Conservation (phyloP, 305 asterid genomes). For the Fraxinus velutina region DNA sequence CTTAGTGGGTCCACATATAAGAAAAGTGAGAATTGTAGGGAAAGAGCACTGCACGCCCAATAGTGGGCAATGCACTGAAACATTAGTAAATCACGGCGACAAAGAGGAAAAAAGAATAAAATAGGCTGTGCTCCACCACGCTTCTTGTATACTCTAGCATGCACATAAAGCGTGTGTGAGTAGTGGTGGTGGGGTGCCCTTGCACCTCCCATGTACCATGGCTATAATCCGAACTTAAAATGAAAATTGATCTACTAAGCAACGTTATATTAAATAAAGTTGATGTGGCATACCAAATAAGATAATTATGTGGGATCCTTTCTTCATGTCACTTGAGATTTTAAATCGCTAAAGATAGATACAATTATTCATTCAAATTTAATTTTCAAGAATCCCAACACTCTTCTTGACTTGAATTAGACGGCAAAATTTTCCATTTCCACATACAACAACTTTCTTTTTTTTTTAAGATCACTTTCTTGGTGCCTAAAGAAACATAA, state of each 20-base stretch:
- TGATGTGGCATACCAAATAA: neutral
- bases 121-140: neutral
- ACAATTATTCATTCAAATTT: neutral
- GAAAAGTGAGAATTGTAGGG: slow-evolving; percentile 37
- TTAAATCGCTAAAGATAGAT: neutral
- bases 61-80: slow-evolving; percentile 27
- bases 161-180: neutral
- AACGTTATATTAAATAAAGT: neutral
- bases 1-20: slow-evolving; percentile 46
- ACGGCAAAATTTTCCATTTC: neutral
- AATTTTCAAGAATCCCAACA: neutral
- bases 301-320: neutral
- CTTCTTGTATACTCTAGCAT: neutral
- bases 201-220: neutral
- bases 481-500: slow-evolving; percentile 26
- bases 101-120: slow-evolving; percentile 24
- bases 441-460: neutral
- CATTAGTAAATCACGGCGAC: slow-evolving; percentile 43
- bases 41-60: slow-evolving; percentile 44
- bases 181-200: neutral
- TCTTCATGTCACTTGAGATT: neutral
- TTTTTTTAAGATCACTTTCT: slow-evolving; percentile 29
- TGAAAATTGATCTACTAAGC: neutral
- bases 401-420: neutral
- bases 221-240: neutral